Conservation (phyloP, 805 yeast species). For the Candida ipomoeae region DNA sequence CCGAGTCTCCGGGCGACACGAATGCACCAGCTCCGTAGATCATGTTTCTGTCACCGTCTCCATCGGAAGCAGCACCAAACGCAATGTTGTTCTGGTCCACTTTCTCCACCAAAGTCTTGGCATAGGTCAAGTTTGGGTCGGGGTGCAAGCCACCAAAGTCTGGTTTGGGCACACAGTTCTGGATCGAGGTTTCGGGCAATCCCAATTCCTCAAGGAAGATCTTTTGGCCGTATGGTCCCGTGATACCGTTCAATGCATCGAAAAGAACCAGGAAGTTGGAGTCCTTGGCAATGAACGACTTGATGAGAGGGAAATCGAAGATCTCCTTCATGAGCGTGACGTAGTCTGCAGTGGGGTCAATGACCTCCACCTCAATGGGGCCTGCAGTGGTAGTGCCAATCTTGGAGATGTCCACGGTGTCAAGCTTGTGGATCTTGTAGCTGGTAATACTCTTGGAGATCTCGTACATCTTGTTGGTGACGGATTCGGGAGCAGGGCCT, state of each 20-base stretch:
- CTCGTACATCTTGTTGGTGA: slow-evolving; percentile 82
- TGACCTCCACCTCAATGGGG: slow-evolving; percentile 68
- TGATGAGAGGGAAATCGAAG: slow-evolving; percentile 82
- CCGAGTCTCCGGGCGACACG: slow-evolving; percentile 98
- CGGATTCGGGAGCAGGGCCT: slow-evolving; percentile 97
- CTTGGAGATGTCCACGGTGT: slow-evolving; percentile 56
- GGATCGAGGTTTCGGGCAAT: slow-evolving; percentile 63
- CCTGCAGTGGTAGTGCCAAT: slow-evolving; percentile 54
- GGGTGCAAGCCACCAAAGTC: slow-evolving; percentile 98
- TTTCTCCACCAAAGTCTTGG: slow-evolving; percentile 74
- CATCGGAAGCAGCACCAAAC: slow-evolving; percentile 98
- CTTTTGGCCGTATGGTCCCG: slow-evolving; percentile 91
- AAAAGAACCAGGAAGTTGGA: slow-evolving; percentile 68
- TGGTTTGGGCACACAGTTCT: slow-evolving; percentile 73
- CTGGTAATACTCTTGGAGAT: slow-evolving; percentile 52
- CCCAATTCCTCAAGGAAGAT: slow-evolving; percentile 85
- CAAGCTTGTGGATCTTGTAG: slow-evolving; percentile 63
- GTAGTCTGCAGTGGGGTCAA: slow-evolving; percentile 78
- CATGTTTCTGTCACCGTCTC: slow-evolving; percentile 99
- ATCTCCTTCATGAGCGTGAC: slow-evolving; percentile 75
- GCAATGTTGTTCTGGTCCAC: slow-evolving; percentile 82
- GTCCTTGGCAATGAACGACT: slow-evolving; percentile 54
- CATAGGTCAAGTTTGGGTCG: slow-evolving; percentile 95
- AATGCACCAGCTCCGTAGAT: slow-evolving; percentile 92
- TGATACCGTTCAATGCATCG: slow-evolving; percentile 91